phyloP scores from a whole-genome alignment of 2,329 filamentous ascomycete species.

The Orbilia oligospora region DNA sequence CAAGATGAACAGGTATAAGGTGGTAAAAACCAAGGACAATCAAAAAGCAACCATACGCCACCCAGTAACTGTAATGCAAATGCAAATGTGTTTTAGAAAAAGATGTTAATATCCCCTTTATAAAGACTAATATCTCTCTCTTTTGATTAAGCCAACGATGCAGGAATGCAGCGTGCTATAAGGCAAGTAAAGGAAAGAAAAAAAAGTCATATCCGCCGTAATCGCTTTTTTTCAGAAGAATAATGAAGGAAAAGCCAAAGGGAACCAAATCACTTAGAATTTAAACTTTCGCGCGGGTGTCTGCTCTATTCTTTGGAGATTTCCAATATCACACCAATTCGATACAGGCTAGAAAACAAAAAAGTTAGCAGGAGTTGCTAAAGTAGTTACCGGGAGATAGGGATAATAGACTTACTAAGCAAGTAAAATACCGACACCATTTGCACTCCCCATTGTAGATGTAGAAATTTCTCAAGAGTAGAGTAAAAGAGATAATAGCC shows the following conservation, averaged over 20 bases:
- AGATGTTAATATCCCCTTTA: neutral
- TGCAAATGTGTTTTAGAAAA: neutral
- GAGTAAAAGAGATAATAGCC: conserved; percentile 86
- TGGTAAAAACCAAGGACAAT: neutral
- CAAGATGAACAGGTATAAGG: neutral
- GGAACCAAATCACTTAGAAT: neutral
- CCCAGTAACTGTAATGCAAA: neutral
- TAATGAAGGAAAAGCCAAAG: neutral
- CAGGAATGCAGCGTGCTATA: neutral
- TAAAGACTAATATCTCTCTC: neutral
- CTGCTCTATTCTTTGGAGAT: conserved; percentile 35
- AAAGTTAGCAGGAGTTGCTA: neutral
- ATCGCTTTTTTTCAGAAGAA: neutral
- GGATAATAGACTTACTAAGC: conserved; percentile 79
- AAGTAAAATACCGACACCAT: conserved; percentile 97
- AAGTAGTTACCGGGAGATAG: neutral
- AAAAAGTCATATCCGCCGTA: neutral
- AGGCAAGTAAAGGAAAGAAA: neutral
- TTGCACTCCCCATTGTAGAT: conserved; percentile 79
- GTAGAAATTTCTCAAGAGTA: conserved; percentile 94
- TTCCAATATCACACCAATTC: conserved; percentile 75
- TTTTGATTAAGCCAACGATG: neutral
- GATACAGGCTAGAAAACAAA: conserved; percentile 72
- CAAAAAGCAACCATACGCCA: conserved; percentile 7
- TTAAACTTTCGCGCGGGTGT: conserved; percentile 45